These are phyloP conservation scores for Eucalyptus cloeziana DNA, from an alignment of 345 rosid species.

Conservation along the genomic window DNA sequence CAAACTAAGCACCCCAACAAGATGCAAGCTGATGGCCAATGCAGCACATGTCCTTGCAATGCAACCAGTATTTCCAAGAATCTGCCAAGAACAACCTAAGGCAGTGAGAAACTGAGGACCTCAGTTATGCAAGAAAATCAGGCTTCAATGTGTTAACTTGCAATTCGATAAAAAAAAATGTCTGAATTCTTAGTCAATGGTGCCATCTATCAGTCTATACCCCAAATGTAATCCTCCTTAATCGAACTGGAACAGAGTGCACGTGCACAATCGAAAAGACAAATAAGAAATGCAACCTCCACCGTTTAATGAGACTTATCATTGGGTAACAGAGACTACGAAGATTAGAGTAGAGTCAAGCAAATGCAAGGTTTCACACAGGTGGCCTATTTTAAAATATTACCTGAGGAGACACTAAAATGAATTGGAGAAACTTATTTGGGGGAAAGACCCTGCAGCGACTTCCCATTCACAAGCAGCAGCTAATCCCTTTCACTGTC, in stretches of 20 bases:
- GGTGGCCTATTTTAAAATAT: background rate
- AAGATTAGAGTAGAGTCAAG: background rate
- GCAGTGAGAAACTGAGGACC: too few species aligned
- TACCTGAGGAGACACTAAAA: slow-evolving; percentile 86
- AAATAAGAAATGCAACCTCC: background rate
- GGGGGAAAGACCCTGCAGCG: background rate
- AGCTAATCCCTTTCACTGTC: background rate
- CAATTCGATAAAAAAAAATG: background rate
- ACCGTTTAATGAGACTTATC: background rate
- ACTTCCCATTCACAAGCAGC: background rate
- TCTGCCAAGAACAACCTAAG: too few species aligned
- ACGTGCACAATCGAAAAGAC: background rate
- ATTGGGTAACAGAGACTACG: background rate
- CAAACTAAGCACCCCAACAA: too few species aligned
- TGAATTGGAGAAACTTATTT: slow-evolving; percentile 67
- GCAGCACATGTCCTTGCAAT: too few species aligned
- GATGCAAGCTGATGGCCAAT: too few species aligned
- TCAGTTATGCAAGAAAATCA: background rate
- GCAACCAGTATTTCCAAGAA: too few species aligned
- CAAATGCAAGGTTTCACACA: background rate
- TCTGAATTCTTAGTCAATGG: background rate
- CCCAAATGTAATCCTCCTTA: background rate
- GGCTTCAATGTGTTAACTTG: background rate
- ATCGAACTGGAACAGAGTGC: background rate
- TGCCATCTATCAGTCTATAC: background rate